Base-by-base conservation (phyloP, 2,329 filamentous ascomycete genomes). In the Colletotrichum lentis region DNA sequence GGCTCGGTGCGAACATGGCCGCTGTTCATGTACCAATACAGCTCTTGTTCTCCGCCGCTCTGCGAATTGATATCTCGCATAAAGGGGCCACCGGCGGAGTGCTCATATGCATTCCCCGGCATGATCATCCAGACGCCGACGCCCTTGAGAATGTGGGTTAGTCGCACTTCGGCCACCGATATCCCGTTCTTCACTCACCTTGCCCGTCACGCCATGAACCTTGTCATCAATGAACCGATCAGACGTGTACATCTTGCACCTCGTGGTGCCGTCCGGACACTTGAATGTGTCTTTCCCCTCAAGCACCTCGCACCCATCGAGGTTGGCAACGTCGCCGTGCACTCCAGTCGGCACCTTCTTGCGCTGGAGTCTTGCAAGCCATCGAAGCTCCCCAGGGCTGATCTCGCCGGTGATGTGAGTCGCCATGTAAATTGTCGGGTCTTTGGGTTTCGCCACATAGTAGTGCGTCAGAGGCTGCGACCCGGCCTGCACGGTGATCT, bases 1-100 rank as follows among this genome's bases (percentile, higher is more conserved):
- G 76, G 73, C 73, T 89, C 87, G 0, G 86, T 88, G 71, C 82
- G 80, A 8, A 82, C 81, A 64, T 89, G 86, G 43, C 82, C 82
- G 3, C 83, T 86, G 77, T 89, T 89, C 81, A 87, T 87, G 76
- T 88, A 89, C 76, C 84, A 88, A 70, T 86, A 87, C 0, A 89
- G 79, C 7, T 78, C 84, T 53, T 79, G 85, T 24, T 79, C 76
- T 1, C 83, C 84, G 7, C 84, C 84, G 75, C 84, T 85, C 75
- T 89, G 88, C 43, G 82, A 79, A 76, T 87, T 83, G 73, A 88
- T 87, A 68, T 87, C 85, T 3, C 78, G 74, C 76, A 79, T 78
- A 78, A 89, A 89, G 2, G 87, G 86, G 0, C 86, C 87, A 10
- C 87, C 86, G 2, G 85, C 84, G 3, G 84, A 84, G 39, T 79